Conservation (phyloP, 169 alveolate genomes). For the Eimeria praecox region DNA sequence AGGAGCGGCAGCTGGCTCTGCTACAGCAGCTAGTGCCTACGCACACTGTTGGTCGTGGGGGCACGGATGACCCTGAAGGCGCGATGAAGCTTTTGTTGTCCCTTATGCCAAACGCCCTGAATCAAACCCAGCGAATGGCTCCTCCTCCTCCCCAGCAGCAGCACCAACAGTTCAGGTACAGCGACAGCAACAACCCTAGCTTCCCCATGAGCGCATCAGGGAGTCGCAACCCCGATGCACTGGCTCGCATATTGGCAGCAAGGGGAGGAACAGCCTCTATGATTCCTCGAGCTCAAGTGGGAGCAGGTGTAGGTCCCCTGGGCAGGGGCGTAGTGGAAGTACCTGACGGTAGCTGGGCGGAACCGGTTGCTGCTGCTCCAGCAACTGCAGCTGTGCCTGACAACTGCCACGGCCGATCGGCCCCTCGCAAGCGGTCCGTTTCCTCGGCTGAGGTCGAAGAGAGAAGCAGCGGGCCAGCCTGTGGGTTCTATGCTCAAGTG, state of each 20-base stretch:
- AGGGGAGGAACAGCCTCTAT: constrained; percentile 36
- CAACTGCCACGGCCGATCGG: constrained; percentile 41
- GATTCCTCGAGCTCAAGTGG: constrained; percentile 41
- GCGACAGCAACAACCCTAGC: not conserved
- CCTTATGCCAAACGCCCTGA: constrained; percentile 33
- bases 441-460: not conserved
- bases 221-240: constrained; percentile 36
- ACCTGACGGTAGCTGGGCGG: constrained; percentile 35
- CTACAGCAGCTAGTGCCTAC: constrained; percentile 66
- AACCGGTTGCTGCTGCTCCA: not conserved
- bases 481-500: constrained; percentile 41
- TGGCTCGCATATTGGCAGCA: constrained; percentile 34
- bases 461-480: constrained; percentile 12
- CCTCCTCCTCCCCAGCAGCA: constrained; percentile 59
- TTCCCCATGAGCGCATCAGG: constrained; percentile 3
- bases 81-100: constrained; percentile 56
- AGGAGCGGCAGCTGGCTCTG: constrained; percentile 53
- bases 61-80: constrained; percentile 40
- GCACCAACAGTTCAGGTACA: constrained; percentile 9
- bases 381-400: constrained; percentile 39
- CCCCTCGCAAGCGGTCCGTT: constrained; percentile 33
- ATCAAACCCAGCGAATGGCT: constrained; percentile 39
- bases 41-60: constrained; percentile 24
- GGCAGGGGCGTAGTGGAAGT: constrained; percentile 8
- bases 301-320: not conserved